These are phyloP conservation scores for Tylopilus intermedius DNA, from an alignment of 768 basidiomycete species.

Conservation along the genomic window DNA sequence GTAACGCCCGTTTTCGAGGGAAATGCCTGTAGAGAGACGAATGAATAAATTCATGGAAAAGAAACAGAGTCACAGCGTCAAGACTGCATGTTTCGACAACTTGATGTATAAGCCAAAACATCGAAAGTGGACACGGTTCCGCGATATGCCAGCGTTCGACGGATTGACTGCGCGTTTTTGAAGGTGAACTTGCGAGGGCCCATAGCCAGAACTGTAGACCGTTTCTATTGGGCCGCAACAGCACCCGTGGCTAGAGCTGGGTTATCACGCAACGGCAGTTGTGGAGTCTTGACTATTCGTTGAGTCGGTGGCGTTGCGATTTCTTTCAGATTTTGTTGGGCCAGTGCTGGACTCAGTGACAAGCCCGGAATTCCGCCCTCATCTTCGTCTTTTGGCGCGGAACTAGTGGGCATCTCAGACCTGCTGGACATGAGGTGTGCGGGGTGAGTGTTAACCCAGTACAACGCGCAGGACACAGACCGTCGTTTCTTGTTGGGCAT, in stretches of 20 bases:
- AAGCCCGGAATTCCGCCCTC: constrained; percentile 35
- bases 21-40: constrained; percentile 29
- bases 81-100: constrained; percentile 11
- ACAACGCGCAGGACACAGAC: constrained; percentile 43
- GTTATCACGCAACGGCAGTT: constrained; percentile 59
- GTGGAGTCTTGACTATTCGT: constrained; percentile 51
- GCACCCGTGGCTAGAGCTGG: constrained; percentile 49
- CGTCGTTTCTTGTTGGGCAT: constrained; percentile 79
- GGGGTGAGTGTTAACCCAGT: constrained; percentile 23
- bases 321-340: constrained; percentile 34
- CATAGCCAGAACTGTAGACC: background rate
- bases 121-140: constrained; percentile 2
- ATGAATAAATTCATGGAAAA: constrained; percentile 31
- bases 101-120: constrained; percentile 1
- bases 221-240: constrained; percentile 28
- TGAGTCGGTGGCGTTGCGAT: constrained; percentile 37
- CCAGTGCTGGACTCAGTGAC: constrained; percentile 28
- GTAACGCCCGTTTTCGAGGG: constrained; percentile 16
- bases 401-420: constrained; percentile 33
- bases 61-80: constrained; percentile 12
- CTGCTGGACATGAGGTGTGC: constrained; percentile 35
- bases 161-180: background rate
- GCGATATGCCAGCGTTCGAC: background rate
- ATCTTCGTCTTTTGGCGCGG: constrained; percentile 33
- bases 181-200: constrained; percentile 2